Evolutionary conservation across 2,329 filamentous ascomycete species (phyloP), one percentile per base, ranked within the genome.

Genomic region (Tolypocladium capitatum): DNA sequence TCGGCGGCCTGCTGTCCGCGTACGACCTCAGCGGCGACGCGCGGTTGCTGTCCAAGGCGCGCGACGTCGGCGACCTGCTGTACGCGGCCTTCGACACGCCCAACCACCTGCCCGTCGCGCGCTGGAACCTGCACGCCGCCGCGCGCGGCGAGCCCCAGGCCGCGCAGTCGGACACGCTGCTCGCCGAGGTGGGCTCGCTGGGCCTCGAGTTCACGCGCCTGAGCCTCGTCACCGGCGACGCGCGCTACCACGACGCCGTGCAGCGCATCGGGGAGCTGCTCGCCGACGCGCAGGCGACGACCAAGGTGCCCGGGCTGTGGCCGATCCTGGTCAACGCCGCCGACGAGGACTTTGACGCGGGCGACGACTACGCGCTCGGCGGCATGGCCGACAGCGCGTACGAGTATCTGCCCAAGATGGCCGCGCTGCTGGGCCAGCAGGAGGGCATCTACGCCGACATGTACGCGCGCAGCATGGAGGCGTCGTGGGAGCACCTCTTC

Each of bases 211-310:
- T 89, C 58, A 85, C 81, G 5, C 71, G 84, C 10, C 69, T 89
- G 43, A 78, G 80, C 16, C 81, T 87, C 59, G 65, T 88, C 42
- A 86, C 84, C 0, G 76, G 76, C 35, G 72, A 87, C 51, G 63
- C 74, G 35, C 86, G 81, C 58, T 89, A 84, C 65, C 86, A 81
- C 60, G 84, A 89, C 60, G 85, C 84, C 5, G 74, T 87, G 47
- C 78, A 81, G 49, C 75, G 81, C 32, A 78, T 91, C 49, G 84
- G 79, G 21, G 73, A 83, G 49, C 72, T 80, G 18, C 71, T 91
- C 35, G 75, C 83, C 49, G 68, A 71, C 27, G 75, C 76, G 53
- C 86, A 91, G 64, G 76, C 77, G 55, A 64, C 69, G n/a, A 88
- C 84, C 1, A 71, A 68, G 38, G 63, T 90, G 6, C 84, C 84